Conservation (phyloP, 176 grass and related monocot genomes). For the Oryza rufipogon region DNA sequence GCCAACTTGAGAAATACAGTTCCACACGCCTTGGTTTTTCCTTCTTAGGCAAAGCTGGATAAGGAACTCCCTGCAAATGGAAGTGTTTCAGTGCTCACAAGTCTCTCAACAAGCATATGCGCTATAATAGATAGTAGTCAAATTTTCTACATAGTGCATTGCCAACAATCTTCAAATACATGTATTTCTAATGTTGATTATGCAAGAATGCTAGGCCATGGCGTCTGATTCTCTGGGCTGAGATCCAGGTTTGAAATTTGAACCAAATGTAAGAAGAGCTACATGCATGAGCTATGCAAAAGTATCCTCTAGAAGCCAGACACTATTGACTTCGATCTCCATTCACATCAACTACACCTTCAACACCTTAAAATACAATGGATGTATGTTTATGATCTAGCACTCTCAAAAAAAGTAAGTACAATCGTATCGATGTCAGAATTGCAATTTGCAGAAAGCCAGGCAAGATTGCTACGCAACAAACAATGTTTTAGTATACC, state of each 20-base stretch:
- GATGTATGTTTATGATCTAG: neutral
- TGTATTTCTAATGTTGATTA: neutral
- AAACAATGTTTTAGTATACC: conserved; percentile 19
- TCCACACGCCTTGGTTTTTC: conserved; percentile 94
- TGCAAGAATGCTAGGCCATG: conserved; percentile 10
- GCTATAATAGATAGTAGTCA: conserved; percentile 4
- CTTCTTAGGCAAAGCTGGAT: conserved; percentile 81
- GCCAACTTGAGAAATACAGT: conserved; percentile 97
- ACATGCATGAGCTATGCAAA: neutral
- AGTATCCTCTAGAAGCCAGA: neutral
- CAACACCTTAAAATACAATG: neutral
- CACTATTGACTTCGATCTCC: conserved; percentile 4
- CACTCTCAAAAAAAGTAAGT: neutral
- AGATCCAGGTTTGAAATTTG: conserved; percentile 4
- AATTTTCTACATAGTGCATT: neutral
- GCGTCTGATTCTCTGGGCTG: neutral
- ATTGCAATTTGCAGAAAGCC: conserved; percentile 5
- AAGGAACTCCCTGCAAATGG: conserved; percentile 76
- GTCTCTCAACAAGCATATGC: conserved; percentile 7
- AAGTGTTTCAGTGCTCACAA: conserved; percentile 7
- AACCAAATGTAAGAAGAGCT: neutral
- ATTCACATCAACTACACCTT: conserved; percentile 5
- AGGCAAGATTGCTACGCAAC: neutral
- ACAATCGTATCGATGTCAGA: neutral
- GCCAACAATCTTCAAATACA: conserved; percentile 26